A percentile compares a stretch with the other conserved stretches of the same genome.
These are phyloP conservation scores for Patellaria atrata DNA, from an alignment of 495 filamentous ascomycete species.

Conservation along the genomic window DNA sequence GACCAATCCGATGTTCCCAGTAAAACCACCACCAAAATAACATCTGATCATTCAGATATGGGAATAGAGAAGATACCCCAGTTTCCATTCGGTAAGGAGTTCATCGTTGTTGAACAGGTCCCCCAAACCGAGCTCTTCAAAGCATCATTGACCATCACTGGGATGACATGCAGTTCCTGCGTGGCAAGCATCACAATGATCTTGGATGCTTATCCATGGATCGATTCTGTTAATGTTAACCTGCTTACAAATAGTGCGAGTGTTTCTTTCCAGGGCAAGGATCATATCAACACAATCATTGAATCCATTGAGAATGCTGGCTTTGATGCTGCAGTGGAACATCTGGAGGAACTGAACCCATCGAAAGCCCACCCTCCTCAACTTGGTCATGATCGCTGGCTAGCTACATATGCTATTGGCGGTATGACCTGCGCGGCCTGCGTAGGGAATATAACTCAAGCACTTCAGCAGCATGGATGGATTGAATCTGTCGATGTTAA, in stretches of 20 bases:
- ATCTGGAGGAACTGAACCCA: slow-evolving; percentile 23
- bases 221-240: slow-evolving; percentile 40
- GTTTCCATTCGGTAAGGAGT: slow-evolving; percentile 3
- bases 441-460: slow-evolving; percentile 46
- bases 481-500: slow-evolving; percentile 51
- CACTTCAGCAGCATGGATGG: slow-evolving; percentile 47
- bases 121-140: slow-evolving; percentile 17
- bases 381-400: slow-evolving; percentile 17
- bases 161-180: slow-evolving; percentile 56
- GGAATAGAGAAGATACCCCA: neutral
- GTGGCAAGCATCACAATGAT: slow-evolving; percentile 38
- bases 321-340: slow-evolving; percentile 38
- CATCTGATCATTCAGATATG: neutral
- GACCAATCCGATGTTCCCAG: neutral
- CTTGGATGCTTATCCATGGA: slow-evolving; percentile 35
- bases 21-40: slow-evolving; percentile 7
- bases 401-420: slow-evolving; percentile 51
- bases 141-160: slow-evolving; percentile 38
- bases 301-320: slow-evolving; percentile 40
- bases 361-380: neutral
- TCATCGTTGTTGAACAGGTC: slow-evolving; percentile 10
- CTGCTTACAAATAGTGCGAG: slow-evolving; percentile 45
- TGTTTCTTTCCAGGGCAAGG: slow-evolving; percentile 32
- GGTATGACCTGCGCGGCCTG: slow-evolving; percentile 83
- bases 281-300: slow-evolving; percentile 31